A percentile compares a stretch with the other conserved stretches of the same genome.
These are phyloP conservation scores for Sclerotinia borealis DNA, from an alignment of 2,329 filamentous ascomycete species.

Conservation along the genomic window DNA sequence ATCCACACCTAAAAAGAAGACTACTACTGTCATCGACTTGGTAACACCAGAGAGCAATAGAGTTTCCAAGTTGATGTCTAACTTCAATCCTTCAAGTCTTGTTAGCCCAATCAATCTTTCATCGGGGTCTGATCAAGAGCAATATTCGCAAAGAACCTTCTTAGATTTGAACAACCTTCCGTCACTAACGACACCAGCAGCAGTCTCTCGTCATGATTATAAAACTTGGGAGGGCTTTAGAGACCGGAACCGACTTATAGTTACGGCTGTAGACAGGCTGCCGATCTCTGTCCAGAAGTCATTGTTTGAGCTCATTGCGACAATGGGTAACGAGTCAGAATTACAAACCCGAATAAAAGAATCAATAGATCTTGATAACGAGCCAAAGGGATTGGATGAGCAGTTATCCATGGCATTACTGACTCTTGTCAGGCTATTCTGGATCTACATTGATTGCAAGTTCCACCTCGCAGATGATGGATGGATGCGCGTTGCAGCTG, in stretches of 20 bases:
- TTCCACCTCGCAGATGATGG: slow-evolving; percentile 8
- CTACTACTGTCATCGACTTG: neutral
- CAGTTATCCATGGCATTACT: slow-evolving; percentile 13
- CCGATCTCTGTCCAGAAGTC: neutral
- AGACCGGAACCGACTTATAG: slow-evolving; percentile 37
- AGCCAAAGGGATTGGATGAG: slow-evolving; percentile 17
- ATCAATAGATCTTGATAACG: neutral
- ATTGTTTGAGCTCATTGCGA: slow-evolving; percentile 8
- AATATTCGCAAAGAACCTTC: neutral
- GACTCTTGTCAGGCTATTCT: slow-evolving; percentile 24
- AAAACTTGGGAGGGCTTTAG: slow-evolving; percentile 18
- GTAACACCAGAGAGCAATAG: neutral
- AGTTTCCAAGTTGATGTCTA: neutral
- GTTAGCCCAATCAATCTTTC: slow-evolving; percentile 16
- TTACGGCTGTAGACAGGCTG: slow-evolving; percentile 31
- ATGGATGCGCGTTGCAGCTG: neutral
- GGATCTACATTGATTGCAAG: slow-evolving; percentile 31
- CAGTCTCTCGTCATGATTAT: slow-evolving; percentile 22
- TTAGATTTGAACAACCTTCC: slow-evolving; percentile 18
- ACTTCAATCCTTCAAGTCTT: neutral
- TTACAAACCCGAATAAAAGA: slow-evolving; percentile 6
- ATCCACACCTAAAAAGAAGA: neutral
- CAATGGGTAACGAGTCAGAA: slow-evolving; percentile 6
- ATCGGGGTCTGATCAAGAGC: slow-evolving; percentile 16
- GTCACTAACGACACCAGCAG: slow-evolving; percentile 19